Conservation (phyloP, 495 filamentous ascomycete species). For the Penicillium paxilli region DNA sequence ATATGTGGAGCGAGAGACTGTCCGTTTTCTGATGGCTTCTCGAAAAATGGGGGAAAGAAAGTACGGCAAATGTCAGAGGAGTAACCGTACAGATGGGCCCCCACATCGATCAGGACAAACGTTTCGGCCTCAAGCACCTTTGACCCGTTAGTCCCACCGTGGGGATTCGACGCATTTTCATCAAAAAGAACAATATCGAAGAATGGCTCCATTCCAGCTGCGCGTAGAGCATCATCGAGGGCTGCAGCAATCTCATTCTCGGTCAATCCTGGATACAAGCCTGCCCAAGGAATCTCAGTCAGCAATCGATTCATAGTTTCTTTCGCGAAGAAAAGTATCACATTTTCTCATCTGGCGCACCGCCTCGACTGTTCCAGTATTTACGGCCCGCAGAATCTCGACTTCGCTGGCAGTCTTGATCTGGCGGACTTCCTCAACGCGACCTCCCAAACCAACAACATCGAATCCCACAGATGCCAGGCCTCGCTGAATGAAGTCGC, state of each 20-base stretch:
- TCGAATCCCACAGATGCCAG: slow-evolving; percentile 48
- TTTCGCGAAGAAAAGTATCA: not conserved
- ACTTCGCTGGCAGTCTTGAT: slow-evolving; percentile 49
- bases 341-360: slow-evolving; percentile 54
- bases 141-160: slow-evolving; percentile 51
- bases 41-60: slow-evolving; percentile 46
- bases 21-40: slow-evolving; percentile 12
- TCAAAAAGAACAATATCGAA: slow-evolving; percentile 60
- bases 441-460: slow-evolving; percentile 41
- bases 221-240: slow-evolving; percentile 47
- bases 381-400: slow-evolving; percentile 53
- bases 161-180: slow-evolving; percentile 53
- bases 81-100: slow-evolving; percentile 58
- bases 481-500: slow-evolving; percentile 55
- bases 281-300: slow-evolving; percentile 11
- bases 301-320: not conserved
- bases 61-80: slow-evolving; percentile 58
- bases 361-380: slow-evolving; percentile 57
- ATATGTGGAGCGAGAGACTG: slow-evolving; percentile 14
- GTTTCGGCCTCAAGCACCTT: slow-evolving; percentile 49
- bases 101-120: slow-evolving; percentile 58
- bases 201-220: slow-evolving; percentile 50
- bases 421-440: slow-evolving; percentile 52
- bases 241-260: slow-evolving; percentile 51
- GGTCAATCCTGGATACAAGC: slow-evolving; percentile 47